Evolutionary conservation across 208 protist species (phyloP).

Genomic region (Naegleria lovaniensis): DNA sequence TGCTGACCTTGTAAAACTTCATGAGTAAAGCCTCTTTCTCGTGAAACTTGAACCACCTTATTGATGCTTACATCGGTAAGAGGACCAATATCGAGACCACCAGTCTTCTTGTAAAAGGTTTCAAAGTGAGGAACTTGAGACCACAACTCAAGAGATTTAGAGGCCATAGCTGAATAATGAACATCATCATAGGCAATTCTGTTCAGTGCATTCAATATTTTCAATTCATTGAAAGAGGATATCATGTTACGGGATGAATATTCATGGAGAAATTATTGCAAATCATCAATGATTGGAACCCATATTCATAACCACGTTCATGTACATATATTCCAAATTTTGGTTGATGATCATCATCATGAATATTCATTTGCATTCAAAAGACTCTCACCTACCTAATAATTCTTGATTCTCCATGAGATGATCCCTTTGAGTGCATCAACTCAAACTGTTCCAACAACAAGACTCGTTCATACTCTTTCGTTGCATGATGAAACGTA

Average conservation of each 20-base stretch:
- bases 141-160: background rate
- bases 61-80: background rate
- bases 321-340: too few species aligned
- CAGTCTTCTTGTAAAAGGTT: background rate
- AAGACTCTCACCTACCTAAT: background rate
- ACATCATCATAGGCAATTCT: background rate
- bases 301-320: too few species aligned
- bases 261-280: background rate
- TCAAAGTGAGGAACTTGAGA: background rate
- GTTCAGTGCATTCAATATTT: too few species aligned
- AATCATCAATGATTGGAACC: too few species aligned
- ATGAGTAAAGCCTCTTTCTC: background rate
- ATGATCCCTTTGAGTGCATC: background rate
- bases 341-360: too few species aligned
- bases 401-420: slow-evolving; percentile 8
- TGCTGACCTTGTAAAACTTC: background rate
- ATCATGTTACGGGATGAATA: too few species aligned
- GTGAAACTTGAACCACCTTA: background rate
- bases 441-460: background rate
- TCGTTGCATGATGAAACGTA: background rate
- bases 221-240: too few species aligned
- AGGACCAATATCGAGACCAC: background rate
- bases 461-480: background rate
- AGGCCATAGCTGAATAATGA: background rate
- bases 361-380: too few species aligned